Base-by-base conservation (phyloP, 495 filamentous ascomycete species). In the Glonium stellatum region DNA sequence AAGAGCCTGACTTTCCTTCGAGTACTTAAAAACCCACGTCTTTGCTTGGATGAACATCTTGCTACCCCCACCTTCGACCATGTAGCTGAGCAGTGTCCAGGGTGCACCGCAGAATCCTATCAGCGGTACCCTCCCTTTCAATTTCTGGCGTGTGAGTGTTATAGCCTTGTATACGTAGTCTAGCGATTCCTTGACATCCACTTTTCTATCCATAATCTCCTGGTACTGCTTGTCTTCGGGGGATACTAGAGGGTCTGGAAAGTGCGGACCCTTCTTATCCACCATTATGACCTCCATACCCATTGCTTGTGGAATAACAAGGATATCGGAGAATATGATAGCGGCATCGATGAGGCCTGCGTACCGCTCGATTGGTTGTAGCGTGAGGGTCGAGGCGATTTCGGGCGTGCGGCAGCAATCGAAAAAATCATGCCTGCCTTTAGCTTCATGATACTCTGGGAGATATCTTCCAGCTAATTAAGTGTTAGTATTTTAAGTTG, bases 31-130 rank as follows among this genome's bases (percentile, higher is more conserved):
- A 42, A 97, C 83, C 95, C 95, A 98, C 15, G 86, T 93, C 81
- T 98, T 98, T 54, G 78, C 82, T 73, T 96, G 81, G 42, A 87
- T 82, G 72, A 96, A 97, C 69, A 96, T 76, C 76, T 96, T 97
- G 69, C 84, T 91, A 12, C 93, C 92, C 12, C 93, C 93, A 5
- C 93, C 93, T 73, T 98, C 93, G 13, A 96, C 90, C 93, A 98
- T 98, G 74, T 98, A 98, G 77, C 90, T 93, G 64, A 97, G 78
- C 60, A 98, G 74, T 0, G 93, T 98, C 90, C 93, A 98, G 0
- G 93, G 93, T 1, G 93, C 92, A 18, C 93, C 93, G 67, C 92
- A 96, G 75, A 98, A 98, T n/a, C 93, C 93, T 70, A 95, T 90
- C 50, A 98, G 74, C 5, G 93, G 93, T 25, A 98, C 95, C 13